Evolutionary conservation across 192 early-diverging fungal genomes (phyloP), one percentile per base, ranked within the genome.

Genomic region (Mortierella alpina): DNA sequence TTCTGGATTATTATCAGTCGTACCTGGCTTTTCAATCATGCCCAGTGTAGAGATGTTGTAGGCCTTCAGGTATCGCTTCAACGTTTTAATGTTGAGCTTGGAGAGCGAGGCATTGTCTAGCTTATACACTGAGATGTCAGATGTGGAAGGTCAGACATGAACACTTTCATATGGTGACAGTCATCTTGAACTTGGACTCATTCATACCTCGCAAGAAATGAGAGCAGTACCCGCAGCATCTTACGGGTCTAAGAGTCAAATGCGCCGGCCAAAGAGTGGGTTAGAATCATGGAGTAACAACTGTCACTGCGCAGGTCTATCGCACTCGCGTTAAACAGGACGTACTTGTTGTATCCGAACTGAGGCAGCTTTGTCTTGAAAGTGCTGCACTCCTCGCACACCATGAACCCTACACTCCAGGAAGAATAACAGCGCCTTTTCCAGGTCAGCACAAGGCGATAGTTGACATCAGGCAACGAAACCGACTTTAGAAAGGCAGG

Each of bases 21-120:
- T 55, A 79, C 76, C 76, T 50, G 42, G 31, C 41, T 79, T 79
- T 50, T 70, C 67, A 1, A 79, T 17, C 69, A 79, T 79, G 17
- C 54, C 51, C 1, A 39, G 49, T 0, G 68, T 69, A 2, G 68
- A 59, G 9, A 72, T 79, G 40, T 72, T 71, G 69, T 79, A 79
- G 1, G 68, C 63, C 11, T 39, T 18, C 8, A 79, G 46, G 44
- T 79, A 79, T 0, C 69, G 49, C 64, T 79, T 79, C 18, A 79
- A 58, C 6, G 76, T 72, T 52, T 49, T 71, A 63, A 69, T 71
- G 42, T 65, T 71, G 17, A 79, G 68, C 15, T 63, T 66, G 5
- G 18, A 46, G 31, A 79, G 59, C n/a, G 59, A 53, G 1, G 48
- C 42, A 13, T 71, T 48, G n/a, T 79, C 76, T 39, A 79, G 49